phyloP scores from a whole-genome alignment of 371 early-diverging fungal species.

The Conidiobolus incongruus region DNA sequence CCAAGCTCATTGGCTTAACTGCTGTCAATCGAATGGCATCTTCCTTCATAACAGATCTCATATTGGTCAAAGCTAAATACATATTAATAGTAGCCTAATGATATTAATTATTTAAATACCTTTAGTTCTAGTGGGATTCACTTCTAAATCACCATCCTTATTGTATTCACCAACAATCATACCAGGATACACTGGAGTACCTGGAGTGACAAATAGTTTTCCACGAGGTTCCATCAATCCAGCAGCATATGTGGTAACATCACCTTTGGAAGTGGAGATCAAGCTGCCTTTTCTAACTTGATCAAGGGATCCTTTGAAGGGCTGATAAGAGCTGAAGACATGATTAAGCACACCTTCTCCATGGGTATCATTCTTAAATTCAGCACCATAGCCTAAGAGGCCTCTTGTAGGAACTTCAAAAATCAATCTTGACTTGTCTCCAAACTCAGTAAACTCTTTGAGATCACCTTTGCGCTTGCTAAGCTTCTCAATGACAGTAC shows the following conservation, averaged over 20 bases:
- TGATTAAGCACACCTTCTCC: conserved; percentile 44
- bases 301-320: conserved; percentile 39
- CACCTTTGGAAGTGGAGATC: conserved; percentile 36
- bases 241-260: conserved; percentile 41
- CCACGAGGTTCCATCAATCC: conserved; percentile 47
- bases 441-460: conserved; percentile 34
- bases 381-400: conserved; percentile 45
- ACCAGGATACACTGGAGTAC: conserved; percentile 46
- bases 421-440: conserved; percentile 36
- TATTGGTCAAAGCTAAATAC: conserved; percentile 27
- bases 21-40: conserved; percentile 40
- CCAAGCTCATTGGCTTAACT: conserved; percentile 32
- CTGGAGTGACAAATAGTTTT: conserved; percentile 40
- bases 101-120: too few relatives aligned
- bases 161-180: conserved; percentile 62
- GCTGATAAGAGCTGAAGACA: conserved; percentile 32
- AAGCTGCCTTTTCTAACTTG: conserved; percentile 40
- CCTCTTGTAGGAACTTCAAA: conserved; percentile 58
- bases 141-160: conserved; percentile 37
- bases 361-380: conserved; percentile 56
- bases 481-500: conserved; percentile 52
- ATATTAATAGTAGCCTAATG: too few relatives aligned
- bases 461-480: conserved; percentile 49
- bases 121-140: conserved; percentile 57
- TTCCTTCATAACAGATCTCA: conserved; percentile 48